Evolutionary conservation across 192 early-diverging fungal species (phyloP), one percentile per base, ranked within the genome.

Genomic region (Podila verticillata): DNA sequence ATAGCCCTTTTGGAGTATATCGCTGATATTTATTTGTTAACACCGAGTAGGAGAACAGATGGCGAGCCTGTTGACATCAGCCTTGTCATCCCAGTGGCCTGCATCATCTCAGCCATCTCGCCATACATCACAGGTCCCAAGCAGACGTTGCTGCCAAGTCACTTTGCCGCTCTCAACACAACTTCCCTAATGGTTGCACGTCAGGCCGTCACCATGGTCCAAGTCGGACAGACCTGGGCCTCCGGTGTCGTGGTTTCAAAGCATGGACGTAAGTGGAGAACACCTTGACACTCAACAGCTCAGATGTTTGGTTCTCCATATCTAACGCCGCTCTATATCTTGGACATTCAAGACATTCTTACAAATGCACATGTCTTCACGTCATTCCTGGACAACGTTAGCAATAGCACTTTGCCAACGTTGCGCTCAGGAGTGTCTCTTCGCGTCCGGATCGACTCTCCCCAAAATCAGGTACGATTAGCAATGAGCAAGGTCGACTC

Each of bases 31-130:
- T 8, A 20, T 7, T 54, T 26, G 22, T 54, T 2, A 26, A 22
- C 20, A 19, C 24, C 30, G 22, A 36, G 8, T 75, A 83, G 82
- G 58, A 65, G 82, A 54, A 83, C 69, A 9, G 82, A 83, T 29
- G 82, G 82, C 1, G 73, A 83, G n/a, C 82, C 82, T 29, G 82
- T 79, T 19, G 82, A 83, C 30, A 72, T 83, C 20, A 72, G 74
- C 32, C 63, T 83, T 32, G 74, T 83, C 5, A 77, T 83, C 31
- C 82, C 82, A 35, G 74, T 63, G 15, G 70, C 70, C 8, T 73
- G 74, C 19, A 77, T 83, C 29, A 67, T 83, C 19, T 61, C 80
- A 9, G 80, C 80, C 0, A 70, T 82, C 48, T 66, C 71, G 6
- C 71, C 72, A 2, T 74, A 70, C 49, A 58, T 73, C 56, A 65